These are phyloP conservation scores for Lactifluus volemus DNA, from an alignment of 768 basidiomycete species.

Conservation along the genomic window DNA sequence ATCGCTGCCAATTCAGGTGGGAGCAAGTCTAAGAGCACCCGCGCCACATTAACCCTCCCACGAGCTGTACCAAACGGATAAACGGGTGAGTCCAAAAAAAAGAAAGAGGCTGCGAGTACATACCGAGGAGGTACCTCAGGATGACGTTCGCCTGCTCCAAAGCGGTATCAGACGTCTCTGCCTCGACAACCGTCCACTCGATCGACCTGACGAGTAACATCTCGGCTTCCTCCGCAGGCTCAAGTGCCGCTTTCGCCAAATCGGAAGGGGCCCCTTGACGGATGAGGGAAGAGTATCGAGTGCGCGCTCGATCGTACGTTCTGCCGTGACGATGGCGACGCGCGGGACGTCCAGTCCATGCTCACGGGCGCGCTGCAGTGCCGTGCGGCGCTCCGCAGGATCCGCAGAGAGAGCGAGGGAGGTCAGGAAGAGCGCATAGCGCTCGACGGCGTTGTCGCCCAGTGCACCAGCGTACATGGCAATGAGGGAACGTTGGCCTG, in stretches of 20 bases:
- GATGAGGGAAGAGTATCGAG: constrained; percentile 36
- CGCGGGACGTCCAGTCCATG: constrained; percentile 77
- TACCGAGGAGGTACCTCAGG: constrained; percentile 83
- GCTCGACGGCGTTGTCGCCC: constrained; percentile 84
- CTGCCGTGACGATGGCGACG: constrained; percentile 76
- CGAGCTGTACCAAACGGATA: constrained; percentile 37
- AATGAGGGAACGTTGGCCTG: constrained; percentile 77
- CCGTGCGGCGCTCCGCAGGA: constrained; percentile 52
- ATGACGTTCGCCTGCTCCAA: constrained; percentile 84
- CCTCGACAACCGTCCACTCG: constrained; percentile 85
- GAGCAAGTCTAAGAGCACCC: constrained; percentile 46
- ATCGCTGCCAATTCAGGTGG: constrained; percentile 56
- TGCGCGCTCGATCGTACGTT: constrained; percentile 62
- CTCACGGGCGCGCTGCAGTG: constrained; percentile 68
- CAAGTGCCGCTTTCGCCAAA: constrained; percentile 6
- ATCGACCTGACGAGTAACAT: constrained; percentile 71
- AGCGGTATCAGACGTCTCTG: constrained; percentile 66
- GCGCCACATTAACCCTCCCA: constrained; percentile 68
- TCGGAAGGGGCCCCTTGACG: constrained; percentile 11
- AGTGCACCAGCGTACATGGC: constrained; percentile 91
- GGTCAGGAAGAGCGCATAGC: constrained; percentile 85
- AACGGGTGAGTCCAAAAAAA: background rate
- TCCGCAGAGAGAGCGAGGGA: constrained; percentile 61
- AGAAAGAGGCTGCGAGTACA: constrained; percentile 20
- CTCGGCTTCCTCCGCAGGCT: constrained; percentile 46